phyloP scores from a whole-genome alignment of 2,329 filamentous ascomycete genomes.

The Chaetomiaceae sp. region DNA sequence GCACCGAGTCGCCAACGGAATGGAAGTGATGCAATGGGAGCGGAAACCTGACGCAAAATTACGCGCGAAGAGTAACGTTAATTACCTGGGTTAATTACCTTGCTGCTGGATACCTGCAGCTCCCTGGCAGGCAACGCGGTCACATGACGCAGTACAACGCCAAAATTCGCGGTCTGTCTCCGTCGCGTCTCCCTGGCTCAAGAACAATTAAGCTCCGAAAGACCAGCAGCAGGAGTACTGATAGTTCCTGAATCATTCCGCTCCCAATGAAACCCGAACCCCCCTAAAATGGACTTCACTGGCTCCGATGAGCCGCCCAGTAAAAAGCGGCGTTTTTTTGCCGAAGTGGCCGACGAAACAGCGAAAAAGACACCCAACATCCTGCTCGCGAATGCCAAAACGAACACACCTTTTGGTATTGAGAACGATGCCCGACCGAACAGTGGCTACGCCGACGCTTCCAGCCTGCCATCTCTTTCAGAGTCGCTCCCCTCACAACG shows the following conservation, averaged over 20 bases:
- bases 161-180: constrained; percentile 22
- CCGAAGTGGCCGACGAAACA: constrained; percentile 31
- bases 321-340: constrained; percentile 46
- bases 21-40: constrained; percentile 10
- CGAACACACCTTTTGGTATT: neutral
- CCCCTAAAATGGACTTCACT: constrained; percentile 16
- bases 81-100: too few relatives aligned
- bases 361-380: constrained; percentile 11
- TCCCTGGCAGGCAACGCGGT: constrained; percentile 10
- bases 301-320: constrained; percentile 37
- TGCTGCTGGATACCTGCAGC: neutral
- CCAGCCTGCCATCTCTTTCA: neutral
- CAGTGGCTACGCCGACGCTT: neutral
- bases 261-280: neutral
- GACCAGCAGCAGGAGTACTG: neutral
- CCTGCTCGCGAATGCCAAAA: too few relatives aligned
- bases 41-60: neutral
- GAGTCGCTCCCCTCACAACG: neutral
- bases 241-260: too few relatives aligned
- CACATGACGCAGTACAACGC: constrained; percentile 23
- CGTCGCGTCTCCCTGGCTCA: constrained; percentile 22
- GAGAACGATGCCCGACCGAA: neutral
- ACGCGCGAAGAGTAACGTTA: too few relatives aligned
- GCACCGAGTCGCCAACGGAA: neutral
- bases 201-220: neutral